phyloP scores from a whole-genome alignment of 768 basidiomycete genomes.

The Pleurotus cornucopiae region DNA sequence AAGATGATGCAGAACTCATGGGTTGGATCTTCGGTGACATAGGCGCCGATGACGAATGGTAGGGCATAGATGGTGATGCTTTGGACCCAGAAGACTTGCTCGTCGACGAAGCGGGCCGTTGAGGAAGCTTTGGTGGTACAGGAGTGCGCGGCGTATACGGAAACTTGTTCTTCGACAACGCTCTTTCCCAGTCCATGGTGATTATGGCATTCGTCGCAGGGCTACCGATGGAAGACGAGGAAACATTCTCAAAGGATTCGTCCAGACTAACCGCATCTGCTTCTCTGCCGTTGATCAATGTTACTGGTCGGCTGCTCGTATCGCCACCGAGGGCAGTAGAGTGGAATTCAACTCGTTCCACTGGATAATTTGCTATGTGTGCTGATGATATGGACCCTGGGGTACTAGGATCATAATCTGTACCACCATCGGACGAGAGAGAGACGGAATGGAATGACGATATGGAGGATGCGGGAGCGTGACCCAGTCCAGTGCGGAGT shows the following conservation, averaged over 20 bases:
- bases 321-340: slow-evolving; percentile 4
- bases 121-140: slow-evolving; percentile 44
- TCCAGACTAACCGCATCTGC: slow-evolving; percentile 54
- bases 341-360: slow-evolving; percentile 33
- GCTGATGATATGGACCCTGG: slow-evolving; percentile 35
- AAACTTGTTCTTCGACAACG: slow-evolving; percentile 22
- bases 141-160: slow-evolving; percentile 18
- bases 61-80: not conserved
- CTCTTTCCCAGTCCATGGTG: slow-evolving; percentile 47
- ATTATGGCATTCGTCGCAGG: slow-evolving; percentile 43
- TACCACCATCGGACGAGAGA: slow-evolving; percentile 50
- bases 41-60: slow-evolving; percentile 10
- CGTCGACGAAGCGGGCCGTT: slow-evolving; percentile 29
- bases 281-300: slow-evolving; percentile 28
- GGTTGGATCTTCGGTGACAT: slow-evolving; percentile 9
- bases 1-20: slow-evolving; percentile 13
- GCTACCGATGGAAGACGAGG: slow-evolving; percentile 48
- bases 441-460: slow-evolving; percentile 85
- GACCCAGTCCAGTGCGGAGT: slow-evolving; percentile 28
- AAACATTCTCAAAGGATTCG: slow-evolving; percentile 72
- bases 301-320: slow-evolving; percentile 6
- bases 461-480: slow-evolving; percentile 64
- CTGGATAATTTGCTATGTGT: slow-evolving; percentile 41
- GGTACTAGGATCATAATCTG: slow-evolving; percentile 36
- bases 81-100: slow-evolving; percentile 11